phyloP scores from a whole-genome alignment of 2,329 filamentous ascomycete species.

The Trichoderma endophyticum region DNA sequence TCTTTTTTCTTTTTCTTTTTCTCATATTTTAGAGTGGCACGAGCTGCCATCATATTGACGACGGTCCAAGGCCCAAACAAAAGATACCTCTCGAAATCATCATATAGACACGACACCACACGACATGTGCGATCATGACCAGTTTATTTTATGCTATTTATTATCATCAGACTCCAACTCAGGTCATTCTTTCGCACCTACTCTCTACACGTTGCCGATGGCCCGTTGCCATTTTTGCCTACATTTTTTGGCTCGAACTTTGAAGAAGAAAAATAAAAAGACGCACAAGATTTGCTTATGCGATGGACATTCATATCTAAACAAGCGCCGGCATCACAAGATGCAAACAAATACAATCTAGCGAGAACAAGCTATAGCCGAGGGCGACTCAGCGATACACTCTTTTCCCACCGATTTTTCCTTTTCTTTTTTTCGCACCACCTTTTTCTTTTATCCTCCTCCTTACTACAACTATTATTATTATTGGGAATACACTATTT shows the following conservation, averaged over 20 bases:
- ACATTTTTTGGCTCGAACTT: neutral
- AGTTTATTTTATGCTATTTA: slow-evolving; percentile 18
- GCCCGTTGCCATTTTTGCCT: neutral
- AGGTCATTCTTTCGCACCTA: slow-evolving; percentile 18
- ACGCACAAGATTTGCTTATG: neutral
- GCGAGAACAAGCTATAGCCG: neutral
- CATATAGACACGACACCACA: slow-evolving; percentile 34
- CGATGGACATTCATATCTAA: neutral
- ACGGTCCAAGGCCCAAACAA: slow-evolving; percentile 20
- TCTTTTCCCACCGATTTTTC: neutral
- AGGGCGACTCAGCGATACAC: neutral
- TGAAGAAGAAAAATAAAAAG: neutral
- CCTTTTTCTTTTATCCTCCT: neutral
- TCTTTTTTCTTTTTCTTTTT: neutral
- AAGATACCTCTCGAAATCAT: slow-evolving; percentile 22
- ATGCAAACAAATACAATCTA: neutral
- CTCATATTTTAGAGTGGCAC: slow-evolving; percentile 22
- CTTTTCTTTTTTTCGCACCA: neutral
- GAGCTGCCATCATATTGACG: slow-evolving; percentile 17
- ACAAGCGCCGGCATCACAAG: neutral
- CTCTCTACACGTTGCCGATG: neutral
- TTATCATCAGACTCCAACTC: slow-evolving; percentile 15
- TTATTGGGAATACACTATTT: slow-evolving; percentile 20
- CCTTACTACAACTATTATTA: neutral
- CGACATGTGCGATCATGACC: slow-evolving; percentile 26